A percentile compares a stretch with the other conserved stretches of the same genome.
phyloP scores from a whole-genome alignment of 176 grass and related monocot genomes.

The Triticum timopheevii region DNA sequence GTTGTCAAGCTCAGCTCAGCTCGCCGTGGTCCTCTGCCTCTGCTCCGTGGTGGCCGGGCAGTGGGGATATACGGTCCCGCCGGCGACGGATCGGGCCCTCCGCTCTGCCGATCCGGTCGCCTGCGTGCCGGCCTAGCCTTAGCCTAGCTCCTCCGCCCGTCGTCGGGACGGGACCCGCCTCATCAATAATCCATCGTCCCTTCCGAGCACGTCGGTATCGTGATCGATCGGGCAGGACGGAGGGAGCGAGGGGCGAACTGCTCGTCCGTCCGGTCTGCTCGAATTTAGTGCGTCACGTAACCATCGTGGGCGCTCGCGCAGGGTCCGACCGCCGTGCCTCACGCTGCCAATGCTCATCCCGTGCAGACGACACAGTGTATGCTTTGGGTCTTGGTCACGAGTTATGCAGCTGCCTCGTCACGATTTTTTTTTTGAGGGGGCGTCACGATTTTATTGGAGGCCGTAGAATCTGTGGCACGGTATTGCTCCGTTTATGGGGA shows the following conservation, averaged over 20 bases:
- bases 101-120: no score
- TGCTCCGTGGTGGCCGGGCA: neutral
- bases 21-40: conserved; percentile 1
- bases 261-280: neutral
- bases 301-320: neutral
- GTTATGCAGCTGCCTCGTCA: no score
- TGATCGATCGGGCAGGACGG: neutral
- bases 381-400: no score
- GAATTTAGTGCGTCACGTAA: conserved; percentile 7
- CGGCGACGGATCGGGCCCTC: no score
- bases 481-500: no score
- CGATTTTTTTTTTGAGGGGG: no score
- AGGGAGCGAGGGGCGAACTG: neutral
- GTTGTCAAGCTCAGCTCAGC: conserved; percentile 20
- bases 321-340: neutral
- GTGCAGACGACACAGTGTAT: no score
- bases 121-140: no score
- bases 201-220: neutral
- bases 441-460: no score
- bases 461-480: no score
- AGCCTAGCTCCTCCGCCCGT: neutral
- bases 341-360: neutral
- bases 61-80: conserved; percentile 18
- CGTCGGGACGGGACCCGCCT: neutral
- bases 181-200: neutral